These are phyloP conservation scores for Aureobasidium sp. DNA, from an alignment of 2,329 filamentous ascomycete genomes.

Conservation along the genomic window DNA sequence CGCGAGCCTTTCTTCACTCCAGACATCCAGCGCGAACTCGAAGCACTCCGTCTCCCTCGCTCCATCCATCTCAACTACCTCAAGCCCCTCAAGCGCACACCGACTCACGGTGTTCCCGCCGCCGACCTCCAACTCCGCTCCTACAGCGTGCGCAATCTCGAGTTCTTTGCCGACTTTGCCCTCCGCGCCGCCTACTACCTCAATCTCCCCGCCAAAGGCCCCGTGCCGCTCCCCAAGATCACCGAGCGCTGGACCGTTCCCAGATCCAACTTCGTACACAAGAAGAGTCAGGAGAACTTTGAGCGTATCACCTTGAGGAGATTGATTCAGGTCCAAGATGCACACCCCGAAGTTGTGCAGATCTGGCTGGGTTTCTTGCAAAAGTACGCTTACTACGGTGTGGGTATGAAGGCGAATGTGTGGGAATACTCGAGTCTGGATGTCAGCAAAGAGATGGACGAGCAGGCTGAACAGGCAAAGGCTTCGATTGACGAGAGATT, in stretches of 20 bases:
- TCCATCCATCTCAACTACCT: slow-evolving; percentile 80
- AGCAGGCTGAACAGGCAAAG: slow-evolving; percentile 24
- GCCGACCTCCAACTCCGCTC: slow-evolving; percentile 91
- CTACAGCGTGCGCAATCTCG: slow-evolving; percentile 79
- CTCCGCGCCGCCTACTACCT: slow-evolving; percentile 92
- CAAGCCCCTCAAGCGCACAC: slow-evolving; percentile 66
- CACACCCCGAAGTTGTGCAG: slow-evolving; percentile 78
- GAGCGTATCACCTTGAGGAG: slow-evolving; percentile 80
- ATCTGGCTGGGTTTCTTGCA: slow-evolving; percentile 86
- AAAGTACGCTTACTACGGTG: slow-evolving; percentile 89
- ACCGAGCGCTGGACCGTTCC: slow-evolving; percentile 93
- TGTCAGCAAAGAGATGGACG: slow-evolving; percentile 26
- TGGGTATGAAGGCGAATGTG: slow-evolving; percentile 97
- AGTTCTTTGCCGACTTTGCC: slow-evolving; percentile 92
- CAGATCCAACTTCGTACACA: slow-evolving; percentile 81
- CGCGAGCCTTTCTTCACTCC: slow-evolving; percentile 14
- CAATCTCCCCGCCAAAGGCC: slow-evolving; percentile 73
- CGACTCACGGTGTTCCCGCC: slow-evolving; percentile 68
- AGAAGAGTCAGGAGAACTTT: slow-evolving; percentile 97
- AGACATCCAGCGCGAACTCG: slow-evolving; percentile 21
- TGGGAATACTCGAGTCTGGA: slow-evolving; percentile 66
- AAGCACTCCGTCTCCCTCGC: slow-evolving; percentile 55
- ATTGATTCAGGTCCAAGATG: slow-evolving; percentile 87
- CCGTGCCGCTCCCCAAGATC: slow-evolving; percentile 75
- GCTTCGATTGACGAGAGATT: slow-evolving; percentile 22